These are phyloP conservation scores for Lentinus tigrinus DNA, from an alignment of 768 basidiomycete species.

Conservation along the genomic window DNA sequence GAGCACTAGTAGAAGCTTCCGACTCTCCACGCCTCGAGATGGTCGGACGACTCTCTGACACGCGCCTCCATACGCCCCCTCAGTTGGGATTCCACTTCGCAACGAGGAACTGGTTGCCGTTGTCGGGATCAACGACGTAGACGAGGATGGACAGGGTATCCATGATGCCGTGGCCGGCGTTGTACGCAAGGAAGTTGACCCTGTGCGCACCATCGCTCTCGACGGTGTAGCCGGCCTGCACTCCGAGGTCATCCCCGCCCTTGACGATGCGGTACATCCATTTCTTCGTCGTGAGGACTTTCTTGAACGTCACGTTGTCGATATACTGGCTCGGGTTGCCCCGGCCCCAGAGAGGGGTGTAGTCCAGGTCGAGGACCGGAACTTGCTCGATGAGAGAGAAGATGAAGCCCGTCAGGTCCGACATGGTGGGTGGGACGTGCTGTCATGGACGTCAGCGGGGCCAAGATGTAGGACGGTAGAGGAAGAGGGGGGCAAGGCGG, in stretches of 20 bases:
- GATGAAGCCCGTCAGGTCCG: not conserved
- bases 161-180: conserved; percentile 12
- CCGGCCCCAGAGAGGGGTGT: conserved; percentile 9
- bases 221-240: not conserved
- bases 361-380: not conserved
- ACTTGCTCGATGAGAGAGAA: not conserved
- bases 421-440: not conserved
- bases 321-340: conserved; percentile 11
- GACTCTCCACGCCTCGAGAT: no score
- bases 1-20: no score
- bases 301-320: conserved; percentile 16
- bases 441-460: not conserved
- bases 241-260: conserved; percentile 12
- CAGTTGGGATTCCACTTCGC: conserved; percentile 17
- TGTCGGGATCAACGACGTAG: conserved; percentile 15
- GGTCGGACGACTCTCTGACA: no score
- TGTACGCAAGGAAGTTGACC: conserved; percentile 19
- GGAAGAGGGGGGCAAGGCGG: no score
- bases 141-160: conserved; percentile 3
- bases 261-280: conserved; percentile 13
- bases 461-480: not conserved
- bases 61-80: no score
- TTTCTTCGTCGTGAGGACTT: conserved; percentile 12
- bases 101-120: conserved; percentile 7
- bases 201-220: conserved; percentile 15